Base-by-base conservation (phyloP, 352 stramenopile species). In the Phytophthora boehmeriae region DNA sequence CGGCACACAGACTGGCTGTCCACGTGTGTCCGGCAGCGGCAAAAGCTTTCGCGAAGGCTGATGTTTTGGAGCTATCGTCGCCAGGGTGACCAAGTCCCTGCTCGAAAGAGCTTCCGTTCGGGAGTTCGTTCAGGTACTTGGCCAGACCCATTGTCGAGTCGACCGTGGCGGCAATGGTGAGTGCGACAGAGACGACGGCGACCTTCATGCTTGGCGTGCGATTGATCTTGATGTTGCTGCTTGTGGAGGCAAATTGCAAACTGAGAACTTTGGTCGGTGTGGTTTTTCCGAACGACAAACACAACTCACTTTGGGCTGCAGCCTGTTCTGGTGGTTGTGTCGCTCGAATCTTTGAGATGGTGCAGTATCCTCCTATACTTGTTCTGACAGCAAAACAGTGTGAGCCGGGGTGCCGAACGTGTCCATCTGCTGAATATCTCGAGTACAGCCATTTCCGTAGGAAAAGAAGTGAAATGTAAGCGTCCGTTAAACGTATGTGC, bases 21-120 rank as follows among this genome's bases (percentile, higher is more conserved):
- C 66, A 81, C 25, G 59, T 61, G 10, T 60, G 44, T 0, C 50
- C 43, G 4, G 58, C 59, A 17, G 59, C 58, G 35, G 48, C 48
- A 25, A 78, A 78, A 2, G 66, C 65, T 23, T 48, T 53, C 1
- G 47, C 72, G 48, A 78, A 76, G 17, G 62, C 57, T 1, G 72
- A 76, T 41, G 64, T 42, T 20, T 73, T 25, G 1, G 61, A 65
- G 45, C 43, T 68, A 38, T 76, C 71, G 20, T 66, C 54, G 4
- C 34, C 48, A 23, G 67, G 54, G 51, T 83, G 71, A 8, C 67
- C 66, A 30, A 83, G 57, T 41, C 44, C 47, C 64, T 80, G 75
- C n/a, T 54, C 19, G 42, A 80, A 75, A 9, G 50, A 62, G 5
- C 51, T 63, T 23, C 70, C 73, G 60, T 83, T 83, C 17, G 73